Evolutionary conservation across 2,329 filamentous ascomycete genomes (phyloP).

Genomic region (Leptographium galeiforme): DNA sequence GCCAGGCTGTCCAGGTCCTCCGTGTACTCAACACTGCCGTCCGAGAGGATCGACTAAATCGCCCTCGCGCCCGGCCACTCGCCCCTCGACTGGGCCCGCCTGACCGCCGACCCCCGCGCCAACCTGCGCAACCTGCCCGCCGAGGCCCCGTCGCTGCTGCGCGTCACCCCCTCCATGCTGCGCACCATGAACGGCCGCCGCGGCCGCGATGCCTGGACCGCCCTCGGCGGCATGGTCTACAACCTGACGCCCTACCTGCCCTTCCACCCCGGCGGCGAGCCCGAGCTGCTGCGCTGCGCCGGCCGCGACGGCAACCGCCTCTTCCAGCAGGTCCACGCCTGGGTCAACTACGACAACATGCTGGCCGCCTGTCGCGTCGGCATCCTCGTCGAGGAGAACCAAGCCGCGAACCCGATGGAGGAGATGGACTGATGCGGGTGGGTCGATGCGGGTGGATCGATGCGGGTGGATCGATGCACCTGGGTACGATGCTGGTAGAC

Average conservation of each 20-base stretch:
- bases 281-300: constrained; percentile 53
- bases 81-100: constrained; percentile 87
- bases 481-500: too few species aligned
- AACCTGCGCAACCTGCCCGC: constrained; percentile 53
- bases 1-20: too few species aligned
- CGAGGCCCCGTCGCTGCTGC: constrained; percentile 43
- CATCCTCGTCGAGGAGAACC: constrained; percentile 45
- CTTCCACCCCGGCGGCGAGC: constrained; percentile 80
- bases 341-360: constrained; percentile 64
- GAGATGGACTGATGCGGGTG: constrained; percentile 51
- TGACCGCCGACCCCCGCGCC: constrained; percentile 46
- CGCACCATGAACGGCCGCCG: constrained; percentile 68
- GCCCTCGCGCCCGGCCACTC: constrained; percentile 81
- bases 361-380: constrained; percentile 49
- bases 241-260: constrained; percentile 82
- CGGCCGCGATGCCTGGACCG: constrained; percentile 81
- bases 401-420: constrained; percentile 32
- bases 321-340: constrained; percentile 55
- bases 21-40: too few species aligned
- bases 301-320: constrained; percentile 48
- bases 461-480: too few species aligned
- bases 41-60: too few species aligned
- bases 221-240: constrained; percentile 80
- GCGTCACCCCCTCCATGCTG: constrained; percentile 73
- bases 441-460: too few species aligned